Conservation (phyloP, 345 rosid genomes). For the Linum trigynum region DNA sequence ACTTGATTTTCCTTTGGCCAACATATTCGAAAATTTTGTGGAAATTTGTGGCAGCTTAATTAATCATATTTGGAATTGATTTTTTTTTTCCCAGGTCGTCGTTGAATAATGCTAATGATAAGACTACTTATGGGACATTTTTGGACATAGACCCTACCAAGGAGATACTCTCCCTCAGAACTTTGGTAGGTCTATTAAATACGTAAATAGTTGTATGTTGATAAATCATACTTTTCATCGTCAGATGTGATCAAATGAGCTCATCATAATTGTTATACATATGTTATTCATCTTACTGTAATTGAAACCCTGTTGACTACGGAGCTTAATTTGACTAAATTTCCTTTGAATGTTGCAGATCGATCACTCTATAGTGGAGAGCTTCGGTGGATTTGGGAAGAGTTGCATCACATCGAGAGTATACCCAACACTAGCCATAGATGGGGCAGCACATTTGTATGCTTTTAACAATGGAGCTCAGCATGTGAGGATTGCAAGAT, state of each 20-base stretch:
- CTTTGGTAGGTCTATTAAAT: background rate
- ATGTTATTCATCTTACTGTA: background rate
- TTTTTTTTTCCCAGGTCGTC: slow-evolving; percentile 22
- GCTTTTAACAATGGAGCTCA: slow-evolving; percentile 42
- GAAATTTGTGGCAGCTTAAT: background rate
- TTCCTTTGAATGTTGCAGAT: background rate
- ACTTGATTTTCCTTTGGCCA: background rate
- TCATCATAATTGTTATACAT: background rate
- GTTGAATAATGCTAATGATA: slow-evolving; percentile 15
- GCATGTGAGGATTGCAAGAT: slow-evolving; percentile 24
- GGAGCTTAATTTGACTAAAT: no score
- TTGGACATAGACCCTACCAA: background rate
- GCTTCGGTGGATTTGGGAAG: slow-evolving; percentile 46
- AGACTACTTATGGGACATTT: background rate
- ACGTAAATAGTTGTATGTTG: no score
- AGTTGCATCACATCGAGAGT: slow-evolving; percentile 51
- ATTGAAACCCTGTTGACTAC: no score
- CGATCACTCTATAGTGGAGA: slow-evolving; percentile 42
- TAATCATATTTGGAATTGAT: background rate
- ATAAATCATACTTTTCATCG: background rate
- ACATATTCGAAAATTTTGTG: background rate
- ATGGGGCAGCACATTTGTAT: slow-evolving; percentile 25
- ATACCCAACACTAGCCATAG: slow-evolving; percentile 40
- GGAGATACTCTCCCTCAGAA: background rate
- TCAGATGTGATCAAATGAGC: background rate